Conservation (phyloP, 805 yeast genomes). For the Sugiyamaella smithiae region DNA sequence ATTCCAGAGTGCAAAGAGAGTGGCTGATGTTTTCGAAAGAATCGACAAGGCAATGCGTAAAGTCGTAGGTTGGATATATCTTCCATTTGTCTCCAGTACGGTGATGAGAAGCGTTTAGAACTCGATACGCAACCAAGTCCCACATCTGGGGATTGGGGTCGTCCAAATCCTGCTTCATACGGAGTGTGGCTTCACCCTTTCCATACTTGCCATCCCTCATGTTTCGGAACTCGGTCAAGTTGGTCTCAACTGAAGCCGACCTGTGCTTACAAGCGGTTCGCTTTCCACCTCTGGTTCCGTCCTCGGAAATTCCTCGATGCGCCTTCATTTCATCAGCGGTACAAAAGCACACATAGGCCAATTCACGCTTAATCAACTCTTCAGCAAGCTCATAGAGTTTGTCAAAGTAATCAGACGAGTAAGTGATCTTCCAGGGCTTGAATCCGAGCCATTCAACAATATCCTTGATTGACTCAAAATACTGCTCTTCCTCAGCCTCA, state of each 20-base stretch:
- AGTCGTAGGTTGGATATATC: constrained; percentile 97
- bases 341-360: constrained; percentile 91
- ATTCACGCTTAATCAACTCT: constrained; percentile 61
- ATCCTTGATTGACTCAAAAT: constrained; percentile 75
- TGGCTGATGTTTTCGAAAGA: constrained; percentile 94
- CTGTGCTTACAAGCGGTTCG: constrained; percentile 83
- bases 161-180: constrained; percentile 91
- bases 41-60: constrained; percentile 98
- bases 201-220: constrained; percentile 89
- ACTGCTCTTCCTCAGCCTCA: constrained; percentile 94
- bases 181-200: constrained; percentile 89
- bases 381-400: constrained; percentile 86
- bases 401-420: constrained; percentile 94
- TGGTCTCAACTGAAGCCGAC: constrained; percentile 64
- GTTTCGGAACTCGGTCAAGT: constrained; percentile 74
- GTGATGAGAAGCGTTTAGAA: constrained; percentile 86
- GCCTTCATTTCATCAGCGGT: constrained; percentile 86
- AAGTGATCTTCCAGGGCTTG: constrained; percentile 88
- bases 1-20: constrained; percentile 95
- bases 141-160: constrained; percentile 99
- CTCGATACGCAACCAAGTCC: constrained; percentile 98
- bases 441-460: constrained; percentile 95
- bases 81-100: constrained; percentile 98
- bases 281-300: constrained; percentile 92
- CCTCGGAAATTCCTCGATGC: constrained; percentile 86